These are phyloP conservation scores for Oxyria digyna DNA, from an alignment of 148 eudicot genomes.

Conservation along the genomic window DNA sequence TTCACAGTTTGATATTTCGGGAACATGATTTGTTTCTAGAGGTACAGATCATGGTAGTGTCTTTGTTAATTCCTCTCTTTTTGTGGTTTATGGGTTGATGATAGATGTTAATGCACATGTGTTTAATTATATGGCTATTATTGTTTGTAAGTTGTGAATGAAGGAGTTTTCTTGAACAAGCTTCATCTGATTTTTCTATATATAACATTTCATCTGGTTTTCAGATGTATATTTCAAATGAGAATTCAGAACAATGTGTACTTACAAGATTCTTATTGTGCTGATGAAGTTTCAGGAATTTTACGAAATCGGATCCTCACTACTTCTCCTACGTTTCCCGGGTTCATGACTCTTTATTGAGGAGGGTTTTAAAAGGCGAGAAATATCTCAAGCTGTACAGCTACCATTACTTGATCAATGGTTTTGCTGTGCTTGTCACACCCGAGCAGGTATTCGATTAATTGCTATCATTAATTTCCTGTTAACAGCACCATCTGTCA, in stretches of 20 bases:
- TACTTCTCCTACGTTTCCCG: slow-evolving; percentile 36
- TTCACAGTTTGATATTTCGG: neutral
- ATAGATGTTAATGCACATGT: slow-evolving; percentile 1
- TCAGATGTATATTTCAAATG: neutral
- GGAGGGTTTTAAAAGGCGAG: slow-evolving; percentile 63
- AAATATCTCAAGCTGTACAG: slow-evolving; percentile 80
- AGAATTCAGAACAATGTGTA: neutral
- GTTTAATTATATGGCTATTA: slow-evolving; percentile 4
- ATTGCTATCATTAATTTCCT: neutral
- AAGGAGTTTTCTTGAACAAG: neutral
- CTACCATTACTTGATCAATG: slow-evolving; percentile 95
- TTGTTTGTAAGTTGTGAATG: neutral
- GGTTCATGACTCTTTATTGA: slow-evolving; percentile 74
- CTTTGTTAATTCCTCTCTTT: neutral
- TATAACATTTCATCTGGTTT: neutral
- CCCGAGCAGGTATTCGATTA: slow-evolving; percentile 61
- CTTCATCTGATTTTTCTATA: neutral
- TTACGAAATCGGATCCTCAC: slow-evolving; percentile 30
- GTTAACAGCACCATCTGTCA: neutral
- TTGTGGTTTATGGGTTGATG: neutral
- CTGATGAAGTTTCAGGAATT: slow-evolving; percentile 32
- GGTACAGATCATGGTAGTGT: neutral
- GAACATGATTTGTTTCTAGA: slow-evolving; percentile 7
- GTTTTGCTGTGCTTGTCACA: slow-evolving; percentile 85
- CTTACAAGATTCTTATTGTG: slow-evolving; percentile 1